These are phyloP conservation scores for Penicillium sp. DNA, from an alignment of 2,329 filamentous ascomycete species.

Conservation along the genomic window DNA sequence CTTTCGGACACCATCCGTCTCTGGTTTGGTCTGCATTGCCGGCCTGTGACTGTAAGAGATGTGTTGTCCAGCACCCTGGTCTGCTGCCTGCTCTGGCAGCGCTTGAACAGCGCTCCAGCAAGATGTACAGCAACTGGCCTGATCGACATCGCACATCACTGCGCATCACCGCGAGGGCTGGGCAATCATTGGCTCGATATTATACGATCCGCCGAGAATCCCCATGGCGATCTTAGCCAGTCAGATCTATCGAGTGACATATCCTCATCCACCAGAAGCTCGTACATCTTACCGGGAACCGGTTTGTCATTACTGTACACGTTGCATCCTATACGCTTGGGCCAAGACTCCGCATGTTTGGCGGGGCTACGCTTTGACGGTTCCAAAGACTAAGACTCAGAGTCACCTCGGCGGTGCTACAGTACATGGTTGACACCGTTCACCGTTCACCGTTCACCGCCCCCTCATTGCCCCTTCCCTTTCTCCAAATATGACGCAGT, in stretches of 20 bases:
- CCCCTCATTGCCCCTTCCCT: background rate
- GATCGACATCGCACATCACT: conserved; percentile 30
- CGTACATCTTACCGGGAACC: background rate
- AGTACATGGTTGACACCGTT: background rate
- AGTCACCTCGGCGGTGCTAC: conserved; percentile 12
- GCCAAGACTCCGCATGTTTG: conserved; percentile 10
- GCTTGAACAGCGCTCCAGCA: background rate
- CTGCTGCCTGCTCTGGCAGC: background rate
- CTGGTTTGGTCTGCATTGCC: background rate
- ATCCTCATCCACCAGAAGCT: background rate
- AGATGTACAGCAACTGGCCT: conserved; percentile 5
- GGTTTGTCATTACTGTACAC: background rate
- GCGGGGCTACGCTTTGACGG: conserved; percentile 10
- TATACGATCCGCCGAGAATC: conserved; percentile 22
- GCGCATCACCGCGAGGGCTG: conserved; percentile 23
- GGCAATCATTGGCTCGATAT: conserved; percentile 29
- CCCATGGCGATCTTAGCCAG: conserved; percentile 7
- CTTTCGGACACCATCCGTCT: conserved; percentile 2
- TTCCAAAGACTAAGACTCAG: background rate
- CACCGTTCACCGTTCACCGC: conserved; percentile 5
- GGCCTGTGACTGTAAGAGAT: background rate
- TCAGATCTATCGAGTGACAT: conserved; percentile 1
- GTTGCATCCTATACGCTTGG: conserved; percentile 14
- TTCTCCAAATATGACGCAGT: conserved; percentile 1
- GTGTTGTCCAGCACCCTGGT: background rate